Conservation (phyloP, 2,329 filamentous ascomycete species). For the Trichoderma simmonsii region DNA sequence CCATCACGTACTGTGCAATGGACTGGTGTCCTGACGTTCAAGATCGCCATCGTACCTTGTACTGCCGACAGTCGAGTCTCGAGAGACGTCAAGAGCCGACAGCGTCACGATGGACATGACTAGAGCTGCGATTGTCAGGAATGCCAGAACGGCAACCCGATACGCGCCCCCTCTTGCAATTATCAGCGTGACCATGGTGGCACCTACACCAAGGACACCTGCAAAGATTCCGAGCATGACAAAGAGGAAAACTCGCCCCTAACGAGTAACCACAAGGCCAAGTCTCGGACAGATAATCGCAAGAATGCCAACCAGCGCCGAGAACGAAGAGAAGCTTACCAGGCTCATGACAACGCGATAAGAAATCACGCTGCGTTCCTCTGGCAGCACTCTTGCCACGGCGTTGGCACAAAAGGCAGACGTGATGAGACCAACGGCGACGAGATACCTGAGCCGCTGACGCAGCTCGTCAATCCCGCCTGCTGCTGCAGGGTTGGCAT, state of each 20-base stretch:
- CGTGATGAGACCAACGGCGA: background rate
- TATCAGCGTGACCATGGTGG: background rate
- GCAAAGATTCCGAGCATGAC: background rate
- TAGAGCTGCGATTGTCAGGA: background rate
- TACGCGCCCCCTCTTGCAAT: background rate
- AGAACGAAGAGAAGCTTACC: background rate
- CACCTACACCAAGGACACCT: background rate
- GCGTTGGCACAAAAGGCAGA: background rate
- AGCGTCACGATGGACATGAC: background rate
- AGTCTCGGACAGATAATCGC: background rate
- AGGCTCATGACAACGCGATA: background rate
- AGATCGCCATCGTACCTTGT: background rate
- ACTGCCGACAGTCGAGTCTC: background rate
- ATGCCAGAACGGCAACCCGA: background rate
- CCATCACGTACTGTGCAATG: background rate
- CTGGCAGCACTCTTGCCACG: background rate
- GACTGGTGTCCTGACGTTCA: background rate
- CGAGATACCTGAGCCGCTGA: background rate
- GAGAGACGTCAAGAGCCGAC: background rate
- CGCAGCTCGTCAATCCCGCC: background rate
- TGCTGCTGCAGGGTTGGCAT: background rate
- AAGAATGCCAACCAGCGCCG: background rate
- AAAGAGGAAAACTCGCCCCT: background rate
- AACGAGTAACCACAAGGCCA: background rate
- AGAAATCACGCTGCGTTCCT: background rate